Conservation (phyloP, 2,329 filamentous ascomycete genomes). For the Nemania sp. region DNA sequence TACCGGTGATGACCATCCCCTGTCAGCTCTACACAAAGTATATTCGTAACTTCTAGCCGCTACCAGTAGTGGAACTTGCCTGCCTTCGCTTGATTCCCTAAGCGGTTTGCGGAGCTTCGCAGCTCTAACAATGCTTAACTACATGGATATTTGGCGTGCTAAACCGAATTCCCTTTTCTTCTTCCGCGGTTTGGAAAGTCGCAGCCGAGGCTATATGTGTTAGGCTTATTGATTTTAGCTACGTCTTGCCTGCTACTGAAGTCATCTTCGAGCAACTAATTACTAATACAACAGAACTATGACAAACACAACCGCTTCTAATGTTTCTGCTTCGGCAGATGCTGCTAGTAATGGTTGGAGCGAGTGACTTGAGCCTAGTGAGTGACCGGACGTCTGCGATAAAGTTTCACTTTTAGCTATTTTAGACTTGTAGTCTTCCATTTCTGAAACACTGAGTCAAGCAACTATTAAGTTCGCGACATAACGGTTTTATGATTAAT, state of each 20-base stretch:
- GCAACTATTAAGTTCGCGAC: no score
- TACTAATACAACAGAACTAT: background rate
- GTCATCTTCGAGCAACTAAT: background rate
- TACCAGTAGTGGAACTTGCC: background rate
- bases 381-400: no score
- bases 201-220: background rate
- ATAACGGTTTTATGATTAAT: no score
- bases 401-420: no score
- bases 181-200: conserved; percentile 29
- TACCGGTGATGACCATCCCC: background rate
- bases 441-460: no score
- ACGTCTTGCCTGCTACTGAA: background rate
- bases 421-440: no score
- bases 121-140: background rate
- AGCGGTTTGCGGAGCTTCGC: background rate
- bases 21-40: background rate
- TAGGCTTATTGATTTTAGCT: background rate
- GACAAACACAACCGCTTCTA: background rate
- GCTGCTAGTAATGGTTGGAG: background rate
- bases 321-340: background rate
- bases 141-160: conserved; percentile 45
- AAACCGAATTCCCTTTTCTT: conserved; percentile 39
- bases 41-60: background rate
- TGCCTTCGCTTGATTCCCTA: background rate
- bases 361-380: background rate